A percentile compares a stretch with the other conserved stretches of the same genome.
These are phyloP conservation scores for sunflower (Helianthus annuus) DNA, from an alignment of 129 eudicot genomes.

Conservation along the genomic window DNA sequence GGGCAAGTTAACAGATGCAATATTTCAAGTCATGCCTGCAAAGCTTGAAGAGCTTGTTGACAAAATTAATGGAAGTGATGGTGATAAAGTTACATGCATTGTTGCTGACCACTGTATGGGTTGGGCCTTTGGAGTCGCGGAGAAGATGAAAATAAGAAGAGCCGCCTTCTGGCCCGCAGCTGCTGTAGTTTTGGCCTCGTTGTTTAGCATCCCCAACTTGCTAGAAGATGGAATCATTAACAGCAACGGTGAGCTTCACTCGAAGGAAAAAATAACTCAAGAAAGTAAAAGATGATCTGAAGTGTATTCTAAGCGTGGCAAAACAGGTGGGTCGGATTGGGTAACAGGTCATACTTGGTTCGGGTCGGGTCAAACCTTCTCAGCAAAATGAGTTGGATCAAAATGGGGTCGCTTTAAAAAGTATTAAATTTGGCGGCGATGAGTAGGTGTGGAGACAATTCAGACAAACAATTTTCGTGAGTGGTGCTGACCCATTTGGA, in stretches of 20 bases:
- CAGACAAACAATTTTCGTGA: no score
- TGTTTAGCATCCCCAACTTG: constrained; percentile 28
- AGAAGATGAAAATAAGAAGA: constrained; percentile 33
- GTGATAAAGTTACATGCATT: constrained; percentile 38
- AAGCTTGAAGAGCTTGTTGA: constrained; percentile 40
- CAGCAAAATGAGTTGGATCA: no score
- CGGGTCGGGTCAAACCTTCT: no score
- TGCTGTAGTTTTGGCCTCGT: constrained; percentile 25
- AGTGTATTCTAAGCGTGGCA: not conserved
- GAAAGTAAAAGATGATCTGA: not conserved
- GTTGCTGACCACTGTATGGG: constrained; percentile 43
- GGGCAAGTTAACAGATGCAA: constrained; percentile 25
- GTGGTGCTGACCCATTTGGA: no score
- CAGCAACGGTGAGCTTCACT: constrained; percentile 42
- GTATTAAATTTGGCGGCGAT: no score
- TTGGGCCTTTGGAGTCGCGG: constrained; percentile 44
- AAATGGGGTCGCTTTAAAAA: no score
- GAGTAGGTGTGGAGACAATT: no score
- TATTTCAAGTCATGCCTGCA: constrained; percentile 32
- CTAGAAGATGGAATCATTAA: constrained; percentile 47
- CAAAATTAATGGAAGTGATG: constrained; percentile 13
- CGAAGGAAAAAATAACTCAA: not conserved
- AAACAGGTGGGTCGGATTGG: no score
- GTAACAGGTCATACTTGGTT: no score
- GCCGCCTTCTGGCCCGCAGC: constrained; percentile 45